Base-by-base conservation (phyloP, 1,284 basidiomycete genomes). In the Polyporus tsugae region DNA sequence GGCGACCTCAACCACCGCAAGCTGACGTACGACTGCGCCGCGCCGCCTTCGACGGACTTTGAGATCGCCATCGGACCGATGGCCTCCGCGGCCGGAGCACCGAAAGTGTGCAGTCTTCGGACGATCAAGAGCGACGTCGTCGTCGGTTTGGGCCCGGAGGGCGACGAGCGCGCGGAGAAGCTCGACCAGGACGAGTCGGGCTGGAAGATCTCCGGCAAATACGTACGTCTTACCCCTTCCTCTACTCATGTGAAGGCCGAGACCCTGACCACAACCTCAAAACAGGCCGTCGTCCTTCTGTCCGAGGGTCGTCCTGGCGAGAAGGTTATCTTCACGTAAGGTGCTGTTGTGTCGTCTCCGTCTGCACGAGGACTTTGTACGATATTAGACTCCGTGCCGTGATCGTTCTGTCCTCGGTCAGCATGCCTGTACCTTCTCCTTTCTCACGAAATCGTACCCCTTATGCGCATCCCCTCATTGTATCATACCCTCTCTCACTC, bases 201-300 rank as follows among this genome's bases (percentile, higher is more conserved):
- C 60, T 99, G 97, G 97, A 97, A 96, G 84, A 98, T 99, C 78
- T 95, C 93, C 62, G 95, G 95, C 63, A 96, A 96, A 93, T 97
- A 96, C 78, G 94, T 95, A 78, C 82, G 91, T 86, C 10, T 67
- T 22, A 44, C 60, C 49, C 17, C 15, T 60, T 25, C 39, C 33
- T 36, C 29, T 38, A 22, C 15, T 33, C 29, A 1, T 22, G 38
- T 6, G 22, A 4, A 33, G 15, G 19, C 35, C 10, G 33, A 38
- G 35, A 35, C 15, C 57, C 38, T 60, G 38, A 39, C 38, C 35
- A n/a, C 38, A 6, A 9, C 7, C 13, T 55, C 13, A 17, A 53
- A 35, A 19, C 70, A 95, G 92, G 95, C 95, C 73, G 90, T 97
- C 65, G 92, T 97, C 17, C 86, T 96, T 1, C 81, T 96, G 36